Evolutionary conservation across 805 yeast species (phyloP).

Genomic region (Saccharomycopsis fodiens): DNA sequence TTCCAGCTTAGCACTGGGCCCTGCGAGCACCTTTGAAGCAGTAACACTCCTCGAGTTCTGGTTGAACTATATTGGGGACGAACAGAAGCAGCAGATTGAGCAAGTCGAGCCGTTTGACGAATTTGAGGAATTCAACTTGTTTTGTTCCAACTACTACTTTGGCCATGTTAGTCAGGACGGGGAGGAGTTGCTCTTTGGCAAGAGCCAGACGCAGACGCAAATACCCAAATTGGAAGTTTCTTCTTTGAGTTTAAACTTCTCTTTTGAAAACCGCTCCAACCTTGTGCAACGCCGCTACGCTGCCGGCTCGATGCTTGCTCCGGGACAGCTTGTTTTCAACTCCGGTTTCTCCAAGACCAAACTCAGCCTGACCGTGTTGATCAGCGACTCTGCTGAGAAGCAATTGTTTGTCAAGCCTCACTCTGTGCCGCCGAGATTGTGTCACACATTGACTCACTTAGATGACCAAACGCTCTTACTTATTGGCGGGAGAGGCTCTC

Average conservation of each 20-base stretch:
- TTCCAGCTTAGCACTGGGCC: conserved; percentile 25
- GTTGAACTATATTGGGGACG: conserved; percentile 36
- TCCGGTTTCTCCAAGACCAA: conserved; percentile 37
- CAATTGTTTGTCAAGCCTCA: neutral
- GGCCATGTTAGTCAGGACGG: conserved; percentile 49
- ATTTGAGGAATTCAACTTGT: conserved; percentile 71
- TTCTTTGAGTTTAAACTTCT: conserved; percentile 1
- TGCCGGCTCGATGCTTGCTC: conserved; percentile 26
- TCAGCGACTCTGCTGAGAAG: neutral
- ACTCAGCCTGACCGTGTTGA: conserved; percentile 22
- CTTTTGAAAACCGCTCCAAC: neutral
- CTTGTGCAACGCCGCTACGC: conserved; percentile 35
- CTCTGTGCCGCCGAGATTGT: conserved; percentile 38
- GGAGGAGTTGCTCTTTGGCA: neutral
- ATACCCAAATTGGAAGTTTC: neutral
- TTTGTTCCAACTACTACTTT: conserved; percentile 67
- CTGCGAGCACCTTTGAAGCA: conserved; percentile 43
- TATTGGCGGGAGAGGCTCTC: conserved; percentile 64
- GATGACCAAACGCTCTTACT: conserved; percentile 29
- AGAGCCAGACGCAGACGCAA: neutral
- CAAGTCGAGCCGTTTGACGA: conserved; percentile 69
- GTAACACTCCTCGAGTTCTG: conserved; percentile 53
- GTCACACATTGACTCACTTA: conserved; percentile 43
- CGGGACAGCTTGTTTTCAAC: conserved; percentile 24
- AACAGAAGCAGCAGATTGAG: conserved; percentile 35